Percentiles rank a stretch among this genome's conserved stretches.
Evolutionary conservation across 371 early-diverging fungal species (phyloP).

Genomic region (Rhizopus delemar): DNA sequence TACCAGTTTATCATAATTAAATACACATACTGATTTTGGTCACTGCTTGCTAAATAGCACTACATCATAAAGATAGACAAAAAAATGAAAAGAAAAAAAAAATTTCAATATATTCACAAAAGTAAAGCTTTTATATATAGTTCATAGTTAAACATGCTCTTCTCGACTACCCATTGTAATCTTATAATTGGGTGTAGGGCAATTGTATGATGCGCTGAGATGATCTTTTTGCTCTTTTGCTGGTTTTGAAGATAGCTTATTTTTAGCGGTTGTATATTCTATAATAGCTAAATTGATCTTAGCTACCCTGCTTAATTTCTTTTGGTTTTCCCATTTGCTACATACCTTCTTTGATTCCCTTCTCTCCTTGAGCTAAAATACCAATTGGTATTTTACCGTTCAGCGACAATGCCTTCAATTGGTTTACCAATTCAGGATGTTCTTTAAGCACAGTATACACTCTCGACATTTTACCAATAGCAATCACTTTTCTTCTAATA

Average conservation of each 20-base stretch:
- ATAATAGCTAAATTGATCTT: neutral
- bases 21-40: no score
- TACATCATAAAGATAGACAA: no score
- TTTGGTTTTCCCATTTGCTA: no score
- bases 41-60: no score
- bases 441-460: slow-evolving; percentile 34
- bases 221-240: slow-evolving; percentile 26
- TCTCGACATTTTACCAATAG: slow-evolving; percentile 44
- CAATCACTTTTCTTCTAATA: slow-evolving; percentile 44
- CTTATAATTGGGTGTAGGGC: slow-evolving; percentile 22
- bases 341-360: slow-evolving; percentile 41
- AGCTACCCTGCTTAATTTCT: neutral
- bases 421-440: slow-evolving; percentile 39
- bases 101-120: no score
- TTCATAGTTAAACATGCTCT: slow-evolving; percentile 16
- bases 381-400: slow-evolving; percentile 42
- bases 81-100: no score
- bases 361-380: slow-evolving; percentile 34
- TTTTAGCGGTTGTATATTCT: neutral
- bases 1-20: no score
- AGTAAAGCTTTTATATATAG: no score
- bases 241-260: no score
- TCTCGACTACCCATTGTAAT: slow-evolving; percentile 15
- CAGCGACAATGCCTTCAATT: slow-evolving; percentile 33
- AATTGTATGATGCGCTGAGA: slow-evolving; percentile 2